Conservation (phyloP, 139 green algal genomes). For the Picochlorum sp. region DNA sequence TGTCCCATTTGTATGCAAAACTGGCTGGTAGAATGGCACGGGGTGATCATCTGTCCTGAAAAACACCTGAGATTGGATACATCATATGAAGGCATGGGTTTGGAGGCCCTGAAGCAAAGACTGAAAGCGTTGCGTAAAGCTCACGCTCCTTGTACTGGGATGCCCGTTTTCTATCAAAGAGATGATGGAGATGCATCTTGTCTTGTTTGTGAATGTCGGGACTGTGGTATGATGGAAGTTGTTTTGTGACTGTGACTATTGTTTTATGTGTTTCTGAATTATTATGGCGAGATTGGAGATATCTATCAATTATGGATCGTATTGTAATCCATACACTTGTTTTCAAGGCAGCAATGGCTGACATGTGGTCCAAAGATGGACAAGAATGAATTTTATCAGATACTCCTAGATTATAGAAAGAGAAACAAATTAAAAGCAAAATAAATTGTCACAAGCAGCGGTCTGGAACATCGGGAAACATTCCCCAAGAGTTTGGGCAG, state of each 20-base stretch:
- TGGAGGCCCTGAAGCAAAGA: conserved; percentile 8
- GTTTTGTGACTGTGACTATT: not conserved
- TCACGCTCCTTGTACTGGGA: not conserved
- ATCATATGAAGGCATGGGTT: conserved; percentile 4
- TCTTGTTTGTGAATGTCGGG: not conserved
- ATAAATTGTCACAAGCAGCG: too few relatives aligned
- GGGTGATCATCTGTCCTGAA: conserved; percentile 15
- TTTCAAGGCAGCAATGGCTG: too few relatives aligned
- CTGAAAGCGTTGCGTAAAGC: not conserved
- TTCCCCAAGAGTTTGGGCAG: too few relatives aligned
- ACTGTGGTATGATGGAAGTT: not conserved
- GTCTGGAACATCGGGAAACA: too few relatives aligned
- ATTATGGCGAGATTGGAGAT: too few relatives aligned
- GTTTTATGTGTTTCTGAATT: too few relatives aligned
- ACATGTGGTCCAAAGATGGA: too few relatives aligned
- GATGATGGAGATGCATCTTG: not conserved
- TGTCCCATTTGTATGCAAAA: conserved; percentile 16
- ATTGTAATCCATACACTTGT: not conserved
- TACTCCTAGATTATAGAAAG: too few relatives aligned
- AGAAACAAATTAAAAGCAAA: too few relatives aligned
- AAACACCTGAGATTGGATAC: conserved; percentile 23
- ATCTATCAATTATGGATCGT: not conserved
- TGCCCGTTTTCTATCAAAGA: not conserved
- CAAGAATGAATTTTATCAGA: too few relatives aligned
- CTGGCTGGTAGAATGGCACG: conserved; percentile 8